phyloP scores from a whole-genome alignment of 2,329 filamentous ascomycete species.

The Colletotrichum acutatum region DNA sequence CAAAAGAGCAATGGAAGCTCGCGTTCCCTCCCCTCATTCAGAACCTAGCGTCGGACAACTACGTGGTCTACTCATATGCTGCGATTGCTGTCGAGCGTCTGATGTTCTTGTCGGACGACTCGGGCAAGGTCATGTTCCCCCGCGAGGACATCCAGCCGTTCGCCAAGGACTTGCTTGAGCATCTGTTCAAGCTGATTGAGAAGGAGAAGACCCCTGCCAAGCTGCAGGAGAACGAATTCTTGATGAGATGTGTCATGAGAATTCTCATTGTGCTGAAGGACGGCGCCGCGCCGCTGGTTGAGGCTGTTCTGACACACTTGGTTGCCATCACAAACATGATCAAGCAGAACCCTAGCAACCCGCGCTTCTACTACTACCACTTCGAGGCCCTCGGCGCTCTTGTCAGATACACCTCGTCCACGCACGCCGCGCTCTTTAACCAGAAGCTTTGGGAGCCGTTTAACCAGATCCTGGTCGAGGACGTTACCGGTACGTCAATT shows the following conservation, averaged over 20 bases:
- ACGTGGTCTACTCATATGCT: constrained; percentile 97
- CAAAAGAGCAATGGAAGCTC: constrained; percentile 89
- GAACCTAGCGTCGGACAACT: constrained; percentile 89
- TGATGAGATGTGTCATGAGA: constrained; percentile 99
- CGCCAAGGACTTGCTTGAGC: constrained; percentile 86
- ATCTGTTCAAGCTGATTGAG: constrained; percentile 92
- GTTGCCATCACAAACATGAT: constrained; percentile 92
- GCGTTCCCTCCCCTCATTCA: constrained; percentile 92
- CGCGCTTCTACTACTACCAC: constrained; percentile 97
- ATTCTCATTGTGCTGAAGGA: constrained; percentile 95
- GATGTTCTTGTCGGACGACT: constrained; percentile 82
- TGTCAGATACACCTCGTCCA: constrained; percentile 76
- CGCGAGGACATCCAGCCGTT: constrained; percentile 82
- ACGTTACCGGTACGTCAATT: constrained; percentile 74
- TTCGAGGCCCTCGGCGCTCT: constrained; percentile 95
- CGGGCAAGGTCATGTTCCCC: constrained; percentile 82
- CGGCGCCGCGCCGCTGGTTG: constrained; percentile 77
- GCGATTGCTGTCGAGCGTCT: constrained; percentile 96
- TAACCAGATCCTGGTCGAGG: constrained; percentile 80
- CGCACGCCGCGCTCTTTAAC: constrained; percentile 80
- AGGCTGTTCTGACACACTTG: constrained; percentile 84
- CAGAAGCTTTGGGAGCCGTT: constrained; percentile 86
- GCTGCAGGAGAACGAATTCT: constrained; percentile 97
- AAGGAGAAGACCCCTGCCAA: constrained; percentile 87
- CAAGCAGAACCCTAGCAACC: constrained; percentile 95